Conservation (phyloP, 1,284 basidiomycete genomes). For the Trametes sp. region DNA sequence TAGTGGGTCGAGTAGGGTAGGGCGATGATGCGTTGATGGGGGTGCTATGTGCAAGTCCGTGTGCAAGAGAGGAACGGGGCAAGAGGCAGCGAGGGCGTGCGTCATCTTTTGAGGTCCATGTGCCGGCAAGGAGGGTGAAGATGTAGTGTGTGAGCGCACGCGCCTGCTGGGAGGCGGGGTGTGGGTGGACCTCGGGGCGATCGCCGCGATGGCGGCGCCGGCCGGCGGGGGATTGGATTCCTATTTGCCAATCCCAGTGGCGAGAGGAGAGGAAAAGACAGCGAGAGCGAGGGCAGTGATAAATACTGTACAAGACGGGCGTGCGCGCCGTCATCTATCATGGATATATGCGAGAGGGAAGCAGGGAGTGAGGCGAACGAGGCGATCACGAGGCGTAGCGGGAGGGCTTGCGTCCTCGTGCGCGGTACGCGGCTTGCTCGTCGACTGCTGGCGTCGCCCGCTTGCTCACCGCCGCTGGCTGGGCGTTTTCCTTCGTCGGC, state of each 20-base stretch:
- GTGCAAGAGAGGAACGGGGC: constrained; percentile 23
- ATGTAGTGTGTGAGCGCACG: constrained; percentile 11
- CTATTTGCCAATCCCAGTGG: constrained; percentile 33
- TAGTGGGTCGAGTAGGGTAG: constrained; percentile 5
- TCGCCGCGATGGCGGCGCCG: constrained; percentile 25
- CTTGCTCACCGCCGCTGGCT: constrained; percentile 13
- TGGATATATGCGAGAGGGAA: constrained; percentile 11
- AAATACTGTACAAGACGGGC: constrained; percentile 33
- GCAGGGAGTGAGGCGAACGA: constrained; percentile 13
- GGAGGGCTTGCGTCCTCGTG: constrained; percentile 41
- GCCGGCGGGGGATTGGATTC: constrained; percentile 31
- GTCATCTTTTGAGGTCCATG: constrained; percentile 32
- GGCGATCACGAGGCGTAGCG: constrained; percentile 35
- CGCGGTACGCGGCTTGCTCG: constrained; percentile 40
- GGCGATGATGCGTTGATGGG: constrained; percentile 21
- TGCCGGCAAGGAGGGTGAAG: constrained; percentile 23
- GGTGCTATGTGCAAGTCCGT: constrained; percentile 34
- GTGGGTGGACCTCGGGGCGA: constrained; percentile 25
- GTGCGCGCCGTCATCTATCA: constrained; percentile 30
- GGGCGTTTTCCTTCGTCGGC: constrained; percentile 28
- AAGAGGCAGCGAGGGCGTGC: constrained; percentile 17
- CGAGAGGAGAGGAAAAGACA: constrained; percentile 26
- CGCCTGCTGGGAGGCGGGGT: constrained; percentile 3
- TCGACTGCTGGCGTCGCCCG: constrained; percentile 21
- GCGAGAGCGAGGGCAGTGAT: constrained; percentile 23